phyloP scores from a whole-genome alignment of 1,284 basidiomycete species.

The Austroboletus novae-zelandiae region DNA sequence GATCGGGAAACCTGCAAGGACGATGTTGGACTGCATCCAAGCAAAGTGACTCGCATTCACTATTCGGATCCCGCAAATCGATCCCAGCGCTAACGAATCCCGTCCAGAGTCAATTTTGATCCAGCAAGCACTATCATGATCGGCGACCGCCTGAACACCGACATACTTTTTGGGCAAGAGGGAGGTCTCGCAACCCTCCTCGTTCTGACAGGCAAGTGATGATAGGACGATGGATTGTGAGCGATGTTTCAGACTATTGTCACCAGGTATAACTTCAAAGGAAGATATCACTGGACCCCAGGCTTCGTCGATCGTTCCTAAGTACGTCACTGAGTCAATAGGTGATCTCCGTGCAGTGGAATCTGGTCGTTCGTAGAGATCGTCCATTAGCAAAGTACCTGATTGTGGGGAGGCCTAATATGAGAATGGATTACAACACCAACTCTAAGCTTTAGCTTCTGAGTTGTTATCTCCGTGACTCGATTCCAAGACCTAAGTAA shows the following conservation, averaged over 20 bases:
- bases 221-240: constrained; percentile 3
- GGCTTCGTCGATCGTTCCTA: constrained; percentile 70
- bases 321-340: constrained; percentile 76
- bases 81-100: constrained; percentile 1
- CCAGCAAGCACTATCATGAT: constrained; percentile 88
- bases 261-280: constrained; percentile 68
- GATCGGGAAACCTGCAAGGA: constrained; percentile 89
- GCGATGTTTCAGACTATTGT: constrained; percentile 2
- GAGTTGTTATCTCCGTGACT: no score
- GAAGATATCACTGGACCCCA: constrained; percentile 72
- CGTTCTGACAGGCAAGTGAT: constrained; percentile 83
- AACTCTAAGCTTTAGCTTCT: no score
- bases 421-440: no score
- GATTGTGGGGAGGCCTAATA: background rate
- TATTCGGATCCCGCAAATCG: background rate
- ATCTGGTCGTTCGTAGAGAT: constrained; percentile 22
- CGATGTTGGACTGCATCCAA: constrained; percentile 94
- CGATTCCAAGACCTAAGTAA: no score
- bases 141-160: constrained; percentile 93
- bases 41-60: constrained; percentile 67
- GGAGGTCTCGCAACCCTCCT: constrained; percentile 87
- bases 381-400: background rate
- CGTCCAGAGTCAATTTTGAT: constrained; percentile 76
- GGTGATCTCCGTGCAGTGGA: constrained; percentile 60
- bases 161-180: constrained; percentile 88